Evolutionary conservation across 352 stramenopile genomes (phyloP), one percentile per base, ranked within the genome.

Genomic region (Thalassiosira mediterranea): DNA sequence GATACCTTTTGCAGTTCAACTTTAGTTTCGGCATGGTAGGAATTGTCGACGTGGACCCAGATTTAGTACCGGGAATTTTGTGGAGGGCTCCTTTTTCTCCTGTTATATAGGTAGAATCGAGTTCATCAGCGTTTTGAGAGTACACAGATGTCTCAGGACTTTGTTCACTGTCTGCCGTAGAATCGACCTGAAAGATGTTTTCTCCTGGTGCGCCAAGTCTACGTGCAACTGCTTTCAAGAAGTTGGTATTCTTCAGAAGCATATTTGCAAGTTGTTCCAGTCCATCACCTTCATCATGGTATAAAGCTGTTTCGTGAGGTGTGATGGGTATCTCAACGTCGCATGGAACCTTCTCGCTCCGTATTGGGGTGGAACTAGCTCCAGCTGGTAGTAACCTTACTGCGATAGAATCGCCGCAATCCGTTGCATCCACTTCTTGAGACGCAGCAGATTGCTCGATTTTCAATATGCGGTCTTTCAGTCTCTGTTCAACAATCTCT

Each of bases 211-310:
- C 60, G 23, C 59, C 58, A 25, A 89, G 48, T 34, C 80, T 82
- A 13, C 53, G 46, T n/a, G 82, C 82, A 46, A 89, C 58, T 46
- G 73, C 74, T 58, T 71, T 75, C 31, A 89, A 57, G 53, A 89
- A 83, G 38, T 83, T 73, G 28, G 60, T 69, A 47, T 81, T 83
- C 28, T 72, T 66, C 37, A 82, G 13, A 17, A 89, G 46, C 58
- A 69, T 66, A 66, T 75, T 79, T 46, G 72, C 77, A 32, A 88
- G 62, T 54, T 77, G 68, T 15, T 88, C 73, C 47, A 88, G 46
- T 13, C 84, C 77, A 29, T 68, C 46, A 28, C 29, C 19, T 34
- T 74, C 59, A 42, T 38, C 19, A 2, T 25, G 15, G 48, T 42
- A 29, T 31, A 21, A 38, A 49, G 8, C 26, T 53, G 34, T 13